Conservation (phyloP, 371 early-diverging fungal species). For the Basidiobolus meristosporus region DNA sequence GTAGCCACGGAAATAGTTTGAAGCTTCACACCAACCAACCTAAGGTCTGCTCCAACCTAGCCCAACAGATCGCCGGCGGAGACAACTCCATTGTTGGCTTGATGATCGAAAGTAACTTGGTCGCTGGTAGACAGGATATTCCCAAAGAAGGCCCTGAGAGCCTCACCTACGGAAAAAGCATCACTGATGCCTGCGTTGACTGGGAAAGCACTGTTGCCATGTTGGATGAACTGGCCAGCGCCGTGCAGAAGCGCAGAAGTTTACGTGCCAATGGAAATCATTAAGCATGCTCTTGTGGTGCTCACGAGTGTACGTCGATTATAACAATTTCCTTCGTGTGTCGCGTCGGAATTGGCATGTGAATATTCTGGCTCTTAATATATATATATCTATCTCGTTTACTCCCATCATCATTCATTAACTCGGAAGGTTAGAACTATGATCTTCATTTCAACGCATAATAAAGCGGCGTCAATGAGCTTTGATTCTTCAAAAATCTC, state of each 20-base stretch:
- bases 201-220: conserved; percentile 56
- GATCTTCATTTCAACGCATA: too few species aligned
- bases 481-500: too few species aligned
- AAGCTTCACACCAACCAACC: conserved; percentile 67
- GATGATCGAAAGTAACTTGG: conserved; percentile 85
- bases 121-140: conserved; percentile 65
- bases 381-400: too few species aligned
- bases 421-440: too few species aligned
- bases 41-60: conserved; percentile 52
- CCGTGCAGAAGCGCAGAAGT: conserved; percentile 23
- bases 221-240: conserved; percentile 42
- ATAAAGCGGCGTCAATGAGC: too few species aligned
- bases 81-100: conserved; percentile 52
- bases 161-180: conserved; percentile 59
- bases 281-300: too few species aligned
- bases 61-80: conserved; percentile 39
- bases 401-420: too few species aligned
- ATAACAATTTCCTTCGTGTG: too few species aligned
- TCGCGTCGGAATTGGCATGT: too few species aligned
- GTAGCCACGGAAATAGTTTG: conserved; percentile 75
- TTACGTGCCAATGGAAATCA: too few species aligned
- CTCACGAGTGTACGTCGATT: too few species aligned
- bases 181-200: conserved; percentile 72
- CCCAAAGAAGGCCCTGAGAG: conserved; percentile 36
- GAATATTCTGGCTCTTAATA: too few species aligned